Conservation (phyloP, 257 asterid species). For the Solanum arcanum region DNA sequence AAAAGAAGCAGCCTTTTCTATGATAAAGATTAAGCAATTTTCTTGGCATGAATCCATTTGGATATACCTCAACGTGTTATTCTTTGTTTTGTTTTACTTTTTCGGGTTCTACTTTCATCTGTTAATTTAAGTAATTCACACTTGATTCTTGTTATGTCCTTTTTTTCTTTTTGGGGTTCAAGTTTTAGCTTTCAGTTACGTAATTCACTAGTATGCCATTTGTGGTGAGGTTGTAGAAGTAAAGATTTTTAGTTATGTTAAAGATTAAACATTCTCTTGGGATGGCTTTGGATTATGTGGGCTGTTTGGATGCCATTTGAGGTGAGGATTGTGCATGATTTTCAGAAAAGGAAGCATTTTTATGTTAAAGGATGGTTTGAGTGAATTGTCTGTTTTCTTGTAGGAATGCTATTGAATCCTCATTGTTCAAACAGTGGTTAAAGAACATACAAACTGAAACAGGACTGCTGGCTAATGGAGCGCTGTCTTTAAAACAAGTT, state of each 20-base stretch:
- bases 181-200: not conserved
- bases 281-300: not conserved
- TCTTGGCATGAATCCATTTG: no score
- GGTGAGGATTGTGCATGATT: not conserved
- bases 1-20: not conserved
- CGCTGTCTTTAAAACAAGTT: slow-evolving; percentile 50
- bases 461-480: slow-evolving; percentile 63
- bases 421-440: slow-evolving; percentile 78
- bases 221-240: not conserved
- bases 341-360: not conserved
- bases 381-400: slow-evolving; percentile 7
- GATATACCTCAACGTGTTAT: not conserved
- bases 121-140: not conserved
- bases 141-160: not conserved
- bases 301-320: not conserved
- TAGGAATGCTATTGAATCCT: slow-evolving; percentile 80
- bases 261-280: not conserved
- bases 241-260: not conserved
- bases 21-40: no score
- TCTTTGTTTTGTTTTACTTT: not conserved
- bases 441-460: slow-evolving; percentile 55
- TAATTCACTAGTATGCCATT: not conserved
- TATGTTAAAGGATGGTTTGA: not conserved
- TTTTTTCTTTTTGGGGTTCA: not conserved
- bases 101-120: not conserved